Conservation (phyloP, 352 stramenopile species). For the Aphanomyces cochlioides region DNA sequence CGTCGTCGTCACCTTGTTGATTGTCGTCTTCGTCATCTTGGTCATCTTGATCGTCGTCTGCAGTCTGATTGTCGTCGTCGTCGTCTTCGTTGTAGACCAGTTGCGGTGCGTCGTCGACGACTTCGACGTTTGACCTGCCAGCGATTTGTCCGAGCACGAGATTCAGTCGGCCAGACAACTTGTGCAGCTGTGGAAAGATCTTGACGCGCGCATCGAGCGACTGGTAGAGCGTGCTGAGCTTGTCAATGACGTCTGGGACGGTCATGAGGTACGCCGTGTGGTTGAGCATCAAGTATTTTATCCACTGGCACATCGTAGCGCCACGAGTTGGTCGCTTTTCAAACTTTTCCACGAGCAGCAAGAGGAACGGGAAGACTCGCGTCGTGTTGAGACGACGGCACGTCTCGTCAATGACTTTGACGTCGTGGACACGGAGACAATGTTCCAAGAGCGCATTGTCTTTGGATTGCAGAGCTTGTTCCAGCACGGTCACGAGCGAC, state of each 20-base stretch:
- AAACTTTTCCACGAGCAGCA: conserved; percentile 79
- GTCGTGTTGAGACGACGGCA: conserved; percentile 69
- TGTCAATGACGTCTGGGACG: conserved; percentile 77
- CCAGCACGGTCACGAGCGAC: conserved; percentile 73
- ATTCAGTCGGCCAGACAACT: conserved; percentile 73
- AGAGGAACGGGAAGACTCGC: conserved; percentile 69
- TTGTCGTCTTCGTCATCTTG: conserved; percentile 39
- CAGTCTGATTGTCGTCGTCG: conserved; percentile 44
- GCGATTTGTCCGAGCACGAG: conserved; percentile 76
- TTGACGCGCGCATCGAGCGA: conserved; percentile 76
- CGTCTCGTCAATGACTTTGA: conserved; percentile 70
- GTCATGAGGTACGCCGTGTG: conserved; percentile 84
- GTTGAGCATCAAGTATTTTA: conserved; percentile 74
- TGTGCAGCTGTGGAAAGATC: conserved; percentile 78
- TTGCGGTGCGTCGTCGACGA: conserved; percentile 43
- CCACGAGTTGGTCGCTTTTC: conserved; percentile 77
- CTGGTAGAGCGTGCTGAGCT: conserved; percentile 79
- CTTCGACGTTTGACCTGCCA: conserved; percentile 14
- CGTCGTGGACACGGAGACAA: conserved; percentile 67
- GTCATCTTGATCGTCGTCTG: conserved; percentile 42
- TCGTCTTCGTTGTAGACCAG: conserved; percentile 33
- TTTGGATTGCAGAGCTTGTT: conserved; percentile 80
- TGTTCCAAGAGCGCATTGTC: conserved; percentile 86
- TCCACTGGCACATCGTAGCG: conserved; percentile 73
- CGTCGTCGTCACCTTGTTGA: conserved; percentile 41